A percentile compares a stretch with the other conserved stretches of the same genome.
phyloP scores from a whole-genome alignment of 345 rosid genomes.

The Murraya koenigii region DNA sequence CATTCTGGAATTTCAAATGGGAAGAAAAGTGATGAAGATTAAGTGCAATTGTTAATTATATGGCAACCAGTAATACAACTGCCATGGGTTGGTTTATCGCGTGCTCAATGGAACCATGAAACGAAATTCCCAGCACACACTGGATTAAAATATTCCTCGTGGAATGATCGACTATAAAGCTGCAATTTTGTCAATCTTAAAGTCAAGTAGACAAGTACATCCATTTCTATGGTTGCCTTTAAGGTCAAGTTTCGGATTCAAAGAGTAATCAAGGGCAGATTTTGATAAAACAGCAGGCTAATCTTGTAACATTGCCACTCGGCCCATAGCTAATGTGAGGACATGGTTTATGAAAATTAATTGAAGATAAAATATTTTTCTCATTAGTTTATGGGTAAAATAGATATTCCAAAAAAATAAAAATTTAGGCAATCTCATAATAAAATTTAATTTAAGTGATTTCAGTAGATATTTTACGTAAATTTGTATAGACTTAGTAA shows the following conservation, averaged over 20 bases:
- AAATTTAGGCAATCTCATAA: too few relatives aligned
- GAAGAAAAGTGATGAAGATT: background rate
- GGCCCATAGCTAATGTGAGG: too few relatives aligned
- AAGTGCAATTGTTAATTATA: background rate
- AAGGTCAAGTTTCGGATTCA: background rate
- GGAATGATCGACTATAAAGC: background rate
- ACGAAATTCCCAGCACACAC: background rate
- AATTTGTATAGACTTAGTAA: too few relatives aligned
- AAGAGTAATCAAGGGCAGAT: background rate
- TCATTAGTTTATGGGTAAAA: too few relatives aligned
- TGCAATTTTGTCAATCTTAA: background rate
- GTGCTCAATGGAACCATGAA: background rate
- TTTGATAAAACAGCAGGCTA: background rate
- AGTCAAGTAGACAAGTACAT: background rate
- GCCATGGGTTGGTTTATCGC: background rate
- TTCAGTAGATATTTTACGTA: too few relatives aligned
- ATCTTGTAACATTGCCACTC: too few relatives aligned
- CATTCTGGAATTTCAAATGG: slow-evolving; percentile 8
- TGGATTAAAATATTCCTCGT: background rate
- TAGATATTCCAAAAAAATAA: too few relatives aligned
- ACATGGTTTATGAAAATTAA: too few relatives aligned
- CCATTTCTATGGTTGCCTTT: background rate
- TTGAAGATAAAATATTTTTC: too few relatives aligned
- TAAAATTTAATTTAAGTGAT: too few relatives aligned
- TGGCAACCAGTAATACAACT: background rate